Base-by-base conservation (phyloP, 331 rosid genomes). In the Ulmus americana region DNA sequence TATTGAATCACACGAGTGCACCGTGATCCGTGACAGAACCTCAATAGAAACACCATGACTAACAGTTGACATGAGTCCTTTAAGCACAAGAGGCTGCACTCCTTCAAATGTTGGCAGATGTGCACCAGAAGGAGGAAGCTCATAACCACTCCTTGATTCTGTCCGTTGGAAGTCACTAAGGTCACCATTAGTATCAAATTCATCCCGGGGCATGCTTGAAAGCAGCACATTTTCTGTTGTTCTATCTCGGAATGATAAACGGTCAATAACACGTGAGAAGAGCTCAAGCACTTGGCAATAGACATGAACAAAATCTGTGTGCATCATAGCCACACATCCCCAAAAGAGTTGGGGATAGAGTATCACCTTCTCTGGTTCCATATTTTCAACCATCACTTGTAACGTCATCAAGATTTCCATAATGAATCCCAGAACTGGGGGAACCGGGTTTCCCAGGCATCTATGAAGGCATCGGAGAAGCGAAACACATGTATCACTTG, bases 261-360 rank as follows among this genome's bases (percentile, higher is more conserved):
- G 88, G 59, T 94, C 97, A 78, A 94, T 94, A 79, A 94, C 97
- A 5, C 79, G 95, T 9, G 97, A 90, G 80, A 94, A 94, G 71
- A 94, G 99, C 82, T 94, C 96, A 65, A 94, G 92, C 67, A 94
- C 97, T 79, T 94, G 99, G 73, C 95, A 89, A 68, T 94, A 94
- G 68, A 94, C 92, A 70, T 94, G 99, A 65, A 94, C 99, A 77
- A 94, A 94, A 85, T 94, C 99, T 8, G 99, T 94, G 83, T 94
- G 96, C 99, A 94, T 94, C 95, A 94, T 82, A 55, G 97, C 99
- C 50, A 94, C 96, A 80, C 99, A 94, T 4, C 97, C 99, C 99
- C 99, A 94, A 73, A 94, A 94, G 71, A 94, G 85, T 69, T 94
- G 99, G 57, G 99, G 99, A 66, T 94, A 94, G 55, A 94, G 99